phyloP scores from a whole-genome alignment of 2,329 filamentous ascomycete species.

The Pezicula rhizophila region DNA sequence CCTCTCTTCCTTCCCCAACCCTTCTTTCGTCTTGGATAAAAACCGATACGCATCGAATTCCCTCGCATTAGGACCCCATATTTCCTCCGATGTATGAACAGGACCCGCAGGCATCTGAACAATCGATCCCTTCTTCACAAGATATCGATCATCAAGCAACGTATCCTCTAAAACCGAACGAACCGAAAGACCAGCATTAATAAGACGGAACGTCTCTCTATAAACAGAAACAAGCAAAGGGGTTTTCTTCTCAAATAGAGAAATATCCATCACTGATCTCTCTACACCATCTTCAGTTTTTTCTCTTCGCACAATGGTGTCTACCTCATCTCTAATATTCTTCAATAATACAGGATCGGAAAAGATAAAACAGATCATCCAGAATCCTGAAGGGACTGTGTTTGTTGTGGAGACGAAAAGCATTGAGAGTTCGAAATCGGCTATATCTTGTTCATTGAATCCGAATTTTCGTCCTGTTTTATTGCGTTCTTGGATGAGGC shows the following conservation, averaged over 20 bases:
- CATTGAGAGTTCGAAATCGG: constrained; percentile 28
- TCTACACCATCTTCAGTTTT: constrained; percentile 2
- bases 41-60: constrained; percentile 39
- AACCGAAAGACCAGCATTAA: constrained; percentile 31
- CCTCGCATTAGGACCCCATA: constrained; percentile 38
- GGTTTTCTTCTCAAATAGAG: constrained; percentile 30
- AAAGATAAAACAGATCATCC: constrained; percentile 31
- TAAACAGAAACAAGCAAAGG: constrained; percentile 39
- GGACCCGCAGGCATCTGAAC: constrained; percentile 39
- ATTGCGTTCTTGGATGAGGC: constrained; percentile 25
- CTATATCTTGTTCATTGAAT: constrained; percentile 26
- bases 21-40: constrained; percentile 18
- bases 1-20: constrained; percentile 10
- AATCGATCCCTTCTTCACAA: constrained; percentile 36
- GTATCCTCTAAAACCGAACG: constrained; percentile 38
- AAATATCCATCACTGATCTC: constrained; percentile 13
- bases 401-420: constrained; percentile 30
- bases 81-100: constrained; percentile 32
- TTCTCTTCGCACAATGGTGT: constrained; percentile 7
- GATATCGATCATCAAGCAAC: constrained; percentile 31
- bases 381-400: constrained; percentile 34
- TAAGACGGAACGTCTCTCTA: constrained; percentile 38
- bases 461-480: constrained; percentile 22
- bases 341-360: constrained; percentile 22
- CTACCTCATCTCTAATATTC: constrained; percentile 27